Base-by-base conservation (phyloP, 2,329 filamentous ascomycete genomes). In the Monilinia fructicola region DNA sequence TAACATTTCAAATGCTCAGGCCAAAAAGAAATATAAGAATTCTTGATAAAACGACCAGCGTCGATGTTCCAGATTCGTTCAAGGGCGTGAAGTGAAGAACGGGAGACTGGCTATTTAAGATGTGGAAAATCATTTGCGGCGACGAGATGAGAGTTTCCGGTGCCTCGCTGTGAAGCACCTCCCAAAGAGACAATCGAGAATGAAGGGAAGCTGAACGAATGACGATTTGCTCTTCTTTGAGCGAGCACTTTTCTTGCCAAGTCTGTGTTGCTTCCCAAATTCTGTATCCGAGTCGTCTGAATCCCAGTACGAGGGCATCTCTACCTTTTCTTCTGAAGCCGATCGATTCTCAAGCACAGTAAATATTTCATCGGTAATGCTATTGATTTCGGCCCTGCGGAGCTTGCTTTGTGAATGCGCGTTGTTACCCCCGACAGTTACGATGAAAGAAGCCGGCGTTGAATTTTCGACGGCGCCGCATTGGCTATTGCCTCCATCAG, bases 401-500 rank as follows among this genome's bases (percentile, higher is more conserved):
- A 56, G n/a, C n/a, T 35, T 55, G 21, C 52, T 38, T 56, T 67
- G 68, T 54, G 65, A 54, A 65, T 59, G 65, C 12, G 71, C 71
- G 50, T 67, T 69, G 7, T 58, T 65, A 10, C 71, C 71, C 1
- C 72, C 72, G 11, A 74, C 68, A 50, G 67, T 68, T 12, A 74
- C 67, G 21, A 69, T 60, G 1, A 73, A 65, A 14, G 52, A 64
- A 28, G 40, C 26, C 3, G 67, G 68, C 11, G 28, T 40, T 44
- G 54, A 40, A 50, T 70, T 86, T 68, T 81, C 84, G 26, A 90
- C 81, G 67, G 83, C 85, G 1, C 88, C 88, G 26, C 85, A 85
- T 77, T 88, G 86, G 74, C 90, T 86, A 4, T 76, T 73, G 2
- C 82, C 84, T 53, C 79, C 78, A n/a, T 77, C 78, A 4, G 85